Conservation (phyloP, 805 yeast species). For the Pichia eremophila region DNA sequence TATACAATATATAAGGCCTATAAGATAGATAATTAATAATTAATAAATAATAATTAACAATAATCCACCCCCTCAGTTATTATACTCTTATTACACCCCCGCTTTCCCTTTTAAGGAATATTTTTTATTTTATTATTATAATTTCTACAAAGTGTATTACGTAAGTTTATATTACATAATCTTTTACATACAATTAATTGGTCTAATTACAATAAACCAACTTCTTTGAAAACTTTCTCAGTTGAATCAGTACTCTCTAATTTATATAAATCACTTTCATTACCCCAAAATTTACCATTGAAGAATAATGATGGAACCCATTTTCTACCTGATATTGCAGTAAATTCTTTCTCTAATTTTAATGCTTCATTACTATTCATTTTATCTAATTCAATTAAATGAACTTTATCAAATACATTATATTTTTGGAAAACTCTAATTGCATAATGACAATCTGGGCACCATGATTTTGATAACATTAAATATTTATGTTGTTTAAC, state of each 20-base stretch:
- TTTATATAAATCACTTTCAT: conserved; percentile 38
- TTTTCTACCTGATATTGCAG: conserved; percentile 46
- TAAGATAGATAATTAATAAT: too few species aligned
- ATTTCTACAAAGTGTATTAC: too few species aligned
- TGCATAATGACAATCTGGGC: conserved; percentile 69
- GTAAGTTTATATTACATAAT: too few species aligned
- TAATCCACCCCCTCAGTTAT: too few species aligned
- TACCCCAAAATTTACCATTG: conserved; percentile 50
- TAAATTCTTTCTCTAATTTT: conserved; percentile 45
- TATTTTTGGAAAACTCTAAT: conserved; percentile 44
- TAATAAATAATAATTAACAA: too few species aligned
- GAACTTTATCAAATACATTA: conserved; percentile 39
- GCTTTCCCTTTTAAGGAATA: too few species aligned
- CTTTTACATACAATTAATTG: too few species aligned
- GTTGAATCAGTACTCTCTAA: conserved; percentile 29
- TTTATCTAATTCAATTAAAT: conserved; percentile 54
- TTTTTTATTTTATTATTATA: too few species aligned
- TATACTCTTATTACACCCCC: too few species aligned
- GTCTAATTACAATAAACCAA: too few species aligned
- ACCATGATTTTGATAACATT: conserved; percentile 65
- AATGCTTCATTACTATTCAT: conserved; percentile 40
- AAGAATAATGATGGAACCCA: conserved; percentile 67
- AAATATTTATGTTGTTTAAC: conserved; percentile 39
- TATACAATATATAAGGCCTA: too few species aligned
- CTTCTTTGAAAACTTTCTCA: conserved; percentile 26